Evolutionary conservation across 1,284 basidiomycete genomes (phyloP).

Genomic region (Mycena sp.): DNA sequence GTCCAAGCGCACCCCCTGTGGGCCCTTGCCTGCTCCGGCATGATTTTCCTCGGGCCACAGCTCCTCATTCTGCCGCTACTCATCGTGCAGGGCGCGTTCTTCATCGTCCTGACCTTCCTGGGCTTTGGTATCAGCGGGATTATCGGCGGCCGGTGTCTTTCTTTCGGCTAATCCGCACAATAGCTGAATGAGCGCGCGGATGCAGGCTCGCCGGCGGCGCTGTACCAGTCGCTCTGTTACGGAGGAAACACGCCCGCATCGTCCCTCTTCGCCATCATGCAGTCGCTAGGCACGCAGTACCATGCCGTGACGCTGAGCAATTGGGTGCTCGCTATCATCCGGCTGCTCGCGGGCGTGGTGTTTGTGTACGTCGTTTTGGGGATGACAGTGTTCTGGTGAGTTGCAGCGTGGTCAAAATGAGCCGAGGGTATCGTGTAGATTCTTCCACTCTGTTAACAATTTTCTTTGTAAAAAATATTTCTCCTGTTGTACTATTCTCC

Average conservation of each 20-base stretch:
- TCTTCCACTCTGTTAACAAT: no score
- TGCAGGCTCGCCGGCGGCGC: slow-evolving; percentile 28
- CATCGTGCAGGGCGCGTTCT: slow-evolving; percentile 29
- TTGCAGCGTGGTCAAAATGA: no score
- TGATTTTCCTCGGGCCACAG: slow-evolving; percentile 35
- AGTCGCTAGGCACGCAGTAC: slow-evolving; percentile 29
- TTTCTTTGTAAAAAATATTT: no score
- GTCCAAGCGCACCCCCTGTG: slow-evolving; percentile 29
- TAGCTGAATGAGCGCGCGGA: neutral
- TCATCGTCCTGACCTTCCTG: slow-evolving; percentile 26
- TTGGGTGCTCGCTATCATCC: slow-evolving; percentile 21
- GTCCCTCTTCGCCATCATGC: slow-evolving; percentile 24
- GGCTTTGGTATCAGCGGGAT: slow-evolving; percentile 31
- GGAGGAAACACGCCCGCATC: slow-evolving; percentile 27
- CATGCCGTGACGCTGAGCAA: slow-evolving; percentile 19
- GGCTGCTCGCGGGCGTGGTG: slow-evolving; percentile 18
- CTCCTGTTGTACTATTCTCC: no score
- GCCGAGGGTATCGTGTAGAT: no score
- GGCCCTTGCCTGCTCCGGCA: slow-evolving; percentile 21
- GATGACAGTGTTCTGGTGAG: no score
- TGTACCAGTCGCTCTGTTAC: slow-evolving; percentile 29
- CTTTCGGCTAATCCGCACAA: neutral
- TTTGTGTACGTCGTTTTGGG: slow-evolving; percentile 23
- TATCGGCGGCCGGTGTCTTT: slow-evolving; percentile 10
- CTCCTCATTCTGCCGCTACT: slow-evolving; percentile 36